Conservation (phyloP, 164 flowering plant species). For the Hamamelis virginiana region DNA sequence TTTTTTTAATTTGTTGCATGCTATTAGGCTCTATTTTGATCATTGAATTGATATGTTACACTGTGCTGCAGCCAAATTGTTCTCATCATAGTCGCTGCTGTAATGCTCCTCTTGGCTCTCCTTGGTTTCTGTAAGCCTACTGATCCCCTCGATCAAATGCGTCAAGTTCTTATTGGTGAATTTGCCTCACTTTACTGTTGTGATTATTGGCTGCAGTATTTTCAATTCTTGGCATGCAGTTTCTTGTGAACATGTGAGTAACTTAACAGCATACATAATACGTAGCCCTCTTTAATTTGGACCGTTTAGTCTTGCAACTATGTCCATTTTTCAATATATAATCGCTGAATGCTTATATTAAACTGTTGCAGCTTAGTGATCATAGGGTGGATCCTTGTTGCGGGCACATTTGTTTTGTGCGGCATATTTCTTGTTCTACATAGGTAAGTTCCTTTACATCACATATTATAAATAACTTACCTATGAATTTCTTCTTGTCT, state of each 20-base stretch:
- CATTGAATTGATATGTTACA: too few species aligned
- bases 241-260: neutral
- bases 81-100: constrained; percentile 28
- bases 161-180: neutral
- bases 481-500: neutral
- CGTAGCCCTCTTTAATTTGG: neutral
- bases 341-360: neutral
- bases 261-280: neutral
- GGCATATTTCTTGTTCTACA: constrained; percentile 5
- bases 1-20: neutral
- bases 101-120: constrained; percentile 35
- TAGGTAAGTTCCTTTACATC: neutral
- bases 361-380: constrained; percentile 1
- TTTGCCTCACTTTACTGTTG: neutral
- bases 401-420: neutral
- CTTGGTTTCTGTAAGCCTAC: constrained; percentile 42
- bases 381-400: constrained; percentile 8
- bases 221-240: constrained; percentile 1
- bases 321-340: neutral
- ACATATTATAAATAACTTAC: neutral
- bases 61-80: constrained; percentile 26
- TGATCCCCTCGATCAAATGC: too few species aligned
- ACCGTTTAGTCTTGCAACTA: neutral
- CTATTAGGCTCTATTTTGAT: neutral
- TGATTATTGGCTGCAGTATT: constrained; percentile 4